Base-by-base conservation (phyloP, 495 filamentous ascomycete genomes). In the Neohortaea acidophila region DNA sequence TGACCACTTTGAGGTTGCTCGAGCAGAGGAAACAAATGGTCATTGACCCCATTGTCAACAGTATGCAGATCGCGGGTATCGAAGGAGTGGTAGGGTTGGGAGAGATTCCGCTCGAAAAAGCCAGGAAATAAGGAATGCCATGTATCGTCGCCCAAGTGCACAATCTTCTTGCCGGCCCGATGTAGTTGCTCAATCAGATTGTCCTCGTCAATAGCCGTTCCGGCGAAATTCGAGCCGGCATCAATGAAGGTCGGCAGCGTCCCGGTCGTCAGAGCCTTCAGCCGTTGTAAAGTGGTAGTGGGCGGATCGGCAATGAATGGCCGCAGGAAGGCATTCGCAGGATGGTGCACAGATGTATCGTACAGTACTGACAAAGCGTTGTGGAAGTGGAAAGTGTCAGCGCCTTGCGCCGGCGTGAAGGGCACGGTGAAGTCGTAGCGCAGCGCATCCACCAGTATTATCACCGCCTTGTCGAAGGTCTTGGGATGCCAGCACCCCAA, bases 21-120 rank as follows among this genome's bases (percentile, higher is more conserved):
- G 5, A 96, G 60, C 5, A 94, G 63, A 3, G 89, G 91, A 39
- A 94, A 79, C 21, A 97, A 73, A 54, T 96, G 77, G 51, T 92
- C 78, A 10, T 71, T 81, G n/a, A 97, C 89, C 1, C 89, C 89
- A 49, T 94, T 91, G 51, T 97, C 89, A 12, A 97, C 80, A 0
- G 91, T 96, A 51, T 94, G 85, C 52, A 97, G 57, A 56, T 97
- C 89, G 84, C 85, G 94, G 3, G 94, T 89, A 53, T 96, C 94
- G 59, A 97, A 86, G 28, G 87, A 94, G 57, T 96, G 86, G 55
- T 91, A 94, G 2, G 89, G 72, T 42, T 65, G 67, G 41, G 84
- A 89, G 36, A 96, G 69, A 28, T 84, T 78, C 2, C 70, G 62
- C 53, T 94, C 78, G 51, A 97, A 96, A 56, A 91, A 82, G 6